Evolutionary conservation across 2,329 filamentous ascomycete genomes (phyloP).

Genomic region (Pyrenochaeta sp.): DNA sequence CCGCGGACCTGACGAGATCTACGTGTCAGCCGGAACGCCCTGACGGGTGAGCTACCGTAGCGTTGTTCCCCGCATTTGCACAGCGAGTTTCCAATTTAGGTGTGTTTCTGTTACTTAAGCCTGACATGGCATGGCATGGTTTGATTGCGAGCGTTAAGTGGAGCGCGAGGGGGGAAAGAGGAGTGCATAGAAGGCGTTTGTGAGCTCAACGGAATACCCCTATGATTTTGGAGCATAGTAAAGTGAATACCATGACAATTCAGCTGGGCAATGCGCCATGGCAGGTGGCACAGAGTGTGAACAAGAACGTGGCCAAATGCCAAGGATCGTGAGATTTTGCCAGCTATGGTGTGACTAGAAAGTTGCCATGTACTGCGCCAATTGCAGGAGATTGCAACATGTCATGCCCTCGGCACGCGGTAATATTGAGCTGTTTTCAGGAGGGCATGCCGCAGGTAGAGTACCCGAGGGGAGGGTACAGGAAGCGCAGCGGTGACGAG

Average conservation of each 20-base stretch:
- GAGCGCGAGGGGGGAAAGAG: conserved; percentile 11
- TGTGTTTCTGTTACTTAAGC: conserved; percentile 48
- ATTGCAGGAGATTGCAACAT: conserved; percentile 34
- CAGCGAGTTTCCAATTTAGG: conserved; percentile 27
- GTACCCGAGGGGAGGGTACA: background rate
- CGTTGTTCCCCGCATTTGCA: conserved; percentile 46
- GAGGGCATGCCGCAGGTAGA: conserved; percentile 6
- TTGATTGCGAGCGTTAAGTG: conserved; percentile 20
- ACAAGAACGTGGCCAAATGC: conserved; percentile 16
- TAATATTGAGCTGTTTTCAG: conserved; percentile 8
- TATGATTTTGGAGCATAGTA: conserved; percentile 35
- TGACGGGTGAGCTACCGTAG: conserved; percentile 43
- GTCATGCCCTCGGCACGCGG: conserved; percentile 13
- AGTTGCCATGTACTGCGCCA: conserved; percentile 24
- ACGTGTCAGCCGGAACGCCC: conserved; percentile 35
- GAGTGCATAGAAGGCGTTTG: conserved; percentile 47
- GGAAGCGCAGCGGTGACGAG: conserved; percentile 14
- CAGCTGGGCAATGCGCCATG: conserved; percentile 10
- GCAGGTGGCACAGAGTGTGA: conserved; percentile 3
- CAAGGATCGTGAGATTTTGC: conserved; percentile 43
- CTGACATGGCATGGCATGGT: conserved; percentile 25
- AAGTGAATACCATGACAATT: conserved; percentile 23
- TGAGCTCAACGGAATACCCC: conserved; percentile 45
- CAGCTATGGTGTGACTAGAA: conserved; percentile 28
- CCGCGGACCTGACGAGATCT: conserved; percentile 24